These are phyloP conservation scores for Oropetium thomaeum DNA, from an alignment of 176 grass and related monocot genomes.

Conservation along the genomic window DNA sequence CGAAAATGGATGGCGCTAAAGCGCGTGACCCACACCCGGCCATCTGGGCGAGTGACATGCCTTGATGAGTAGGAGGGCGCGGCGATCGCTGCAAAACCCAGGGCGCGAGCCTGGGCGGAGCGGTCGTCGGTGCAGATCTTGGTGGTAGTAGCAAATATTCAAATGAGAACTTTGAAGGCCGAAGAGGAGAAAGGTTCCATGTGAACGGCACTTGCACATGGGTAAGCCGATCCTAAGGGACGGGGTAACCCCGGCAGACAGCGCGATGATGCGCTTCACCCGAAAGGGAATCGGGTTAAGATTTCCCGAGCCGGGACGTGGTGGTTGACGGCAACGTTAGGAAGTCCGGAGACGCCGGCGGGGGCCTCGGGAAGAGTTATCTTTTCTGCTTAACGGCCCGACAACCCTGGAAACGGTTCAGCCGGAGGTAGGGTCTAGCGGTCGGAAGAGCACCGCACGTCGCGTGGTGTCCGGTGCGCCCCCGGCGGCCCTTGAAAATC, in stretches of 20 bases:
- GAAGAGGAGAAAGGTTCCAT: slow-evolving; percentile 7
- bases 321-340: slow-evolving; percentile 52
- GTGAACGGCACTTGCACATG: neutral
- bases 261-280: slow-evolving; percentile 22
- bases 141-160: slow-evolving; percentile 68
- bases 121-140: slow-evolving; percentile 40
- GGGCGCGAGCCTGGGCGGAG: neutral
- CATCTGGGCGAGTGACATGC: slow-evolving; percentile 23
- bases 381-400: no score
- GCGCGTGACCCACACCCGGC: slow-evolving; percentile 64
- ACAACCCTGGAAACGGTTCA: slow-evolving; percentile 47
- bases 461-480: slow-evolving; percentile 56
- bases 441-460: slow-evolving; percentile 61
- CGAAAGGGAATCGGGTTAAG: slow-evolving; percentile 53
- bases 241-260: slow-evolving; percentile 46
- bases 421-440: slow-evolving; percentile 45
- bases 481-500: slow-evolving; percentile 31
- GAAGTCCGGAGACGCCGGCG: slow-evolving; percentile 59
- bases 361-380: slow-evolving; percentile 72
- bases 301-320: slow-evolving; percentile 54
- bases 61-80: neutral
- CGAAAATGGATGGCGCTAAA: slow-evolving; percentile 73
- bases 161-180: slow-evolving; percentile 50
- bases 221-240: slow-evolving; percentile 57
- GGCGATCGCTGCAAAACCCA: neutral